Percentiles rank a stretch among this genome's conserved stretches.
phyloP scores from a whole-genome alignment of 345 rosid species.

The Ceriops decandra region DNA sequence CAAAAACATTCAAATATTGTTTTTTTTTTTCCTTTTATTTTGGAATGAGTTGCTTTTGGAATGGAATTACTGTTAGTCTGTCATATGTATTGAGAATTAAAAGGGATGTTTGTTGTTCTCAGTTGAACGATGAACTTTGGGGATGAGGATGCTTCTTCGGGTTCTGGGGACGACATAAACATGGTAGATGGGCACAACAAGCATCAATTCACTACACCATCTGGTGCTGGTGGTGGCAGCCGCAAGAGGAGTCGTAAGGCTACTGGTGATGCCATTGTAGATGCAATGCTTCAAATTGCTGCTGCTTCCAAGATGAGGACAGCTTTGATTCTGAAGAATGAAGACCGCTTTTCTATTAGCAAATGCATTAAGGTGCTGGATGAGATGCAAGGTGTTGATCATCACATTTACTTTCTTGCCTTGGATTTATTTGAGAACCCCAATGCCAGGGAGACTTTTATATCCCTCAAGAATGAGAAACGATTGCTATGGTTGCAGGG shows the following conservation, averaged over 20 bases:
- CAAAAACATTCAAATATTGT: no score
- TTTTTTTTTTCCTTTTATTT: no score
- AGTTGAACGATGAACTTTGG: conserved; percentile 37
- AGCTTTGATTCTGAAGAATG: conserved; percentile 55
- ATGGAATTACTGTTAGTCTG: no score
- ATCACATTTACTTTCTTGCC: conserved; percentile 54
- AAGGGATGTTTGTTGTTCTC: conserved; percentile 25
- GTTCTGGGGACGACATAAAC: conserved; percentile 55
- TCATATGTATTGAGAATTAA: no score
- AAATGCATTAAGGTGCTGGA: conserved; percentile 80
- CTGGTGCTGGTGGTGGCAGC: conserved; percentile 38
- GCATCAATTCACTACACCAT: conserved; percentile 38
- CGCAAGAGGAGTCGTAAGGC: conserved; percentile 71
- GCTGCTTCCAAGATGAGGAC: conserved; percentile 83
- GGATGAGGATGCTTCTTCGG: conserved; percentile 55
- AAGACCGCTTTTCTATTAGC: conserved; percentile 73
- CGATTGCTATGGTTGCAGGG: conserved; percentile 68
- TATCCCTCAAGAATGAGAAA: conserved; percentile 68
- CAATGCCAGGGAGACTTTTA: conserved; percentile 58
- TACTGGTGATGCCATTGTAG: conserved; percentile 78
- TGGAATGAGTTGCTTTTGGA: no score
- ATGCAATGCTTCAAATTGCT: conserved; percentile 89
- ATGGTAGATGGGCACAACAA: conserved; percentile 56
- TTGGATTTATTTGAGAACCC: conserved; percentile 79
- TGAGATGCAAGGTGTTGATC: conserved; percentile 73